phyloP scores from a whole-genome alignment of 2,329 filamentous ascomycete genomes.

The Aureobasidium uvarum region DNA sequence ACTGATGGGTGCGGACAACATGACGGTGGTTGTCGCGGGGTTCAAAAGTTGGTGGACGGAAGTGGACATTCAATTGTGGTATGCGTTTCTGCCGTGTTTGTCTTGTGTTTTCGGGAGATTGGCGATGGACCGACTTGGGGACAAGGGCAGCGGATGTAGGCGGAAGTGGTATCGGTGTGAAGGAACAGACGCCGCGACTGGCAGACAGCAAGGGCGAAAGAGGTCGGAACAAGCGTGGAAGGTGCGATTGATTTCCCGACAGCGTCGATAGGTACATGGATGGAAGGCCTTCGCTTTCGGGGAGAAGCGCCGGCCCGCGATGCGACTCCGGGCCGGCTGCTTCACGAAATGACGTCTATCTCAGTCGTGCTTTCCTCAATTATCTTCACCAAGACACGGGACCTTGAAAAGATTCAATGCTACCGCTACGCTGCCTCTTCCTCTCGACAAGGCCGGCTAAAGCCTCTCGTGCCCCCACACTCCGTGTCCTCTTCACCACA shows the following conservation, averaged over 20 bases:
- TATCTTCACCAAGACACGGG: not conserved
- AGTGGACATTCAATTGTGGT: not conserved
- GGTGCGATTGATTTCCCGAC: not conserved
- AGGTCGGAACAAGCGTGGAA: not conserved
- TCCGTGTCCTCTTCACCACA: slow-evolving; percentile 31
- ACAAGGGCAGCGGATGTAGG: not conserved
- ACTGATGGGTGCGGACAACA: slow-evolving; percentile 16
- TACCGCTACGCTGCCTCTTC: slow-evolving; percentile 12
- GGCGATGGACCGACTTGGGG: not conserved
- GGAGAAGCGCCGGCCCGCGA: slow-evolving; percentile 9
- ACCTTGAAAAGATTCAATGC: not conserved
- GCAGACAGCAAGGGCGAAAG: not conserved
- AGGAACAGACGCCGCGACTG: not conserved
- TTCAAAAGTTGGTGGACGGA: not conserved
- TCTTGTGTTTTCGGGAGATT: not conserved
- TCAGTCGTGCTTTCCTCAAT: not conserved
- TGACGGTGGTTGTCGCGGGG: slow-evolving; percentile 1
- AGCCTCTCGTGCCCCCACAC: not conserved
- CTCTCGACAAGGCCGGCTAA: not conserved
- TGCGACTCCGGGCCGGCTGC: not conserved
- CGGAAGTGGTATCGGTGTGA: not conserved
- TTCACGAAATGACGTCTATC: not conserved
- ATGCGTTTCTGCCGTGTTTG: not conserved
- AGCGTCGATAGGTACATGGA: not conserved
- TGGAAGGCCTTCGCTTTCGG: slow-evolving; percentile 2